phyloP scores from a whole-genome alignment of 371 early-diverging fungal species.

The Sporodiniella umbellata region DNA sequence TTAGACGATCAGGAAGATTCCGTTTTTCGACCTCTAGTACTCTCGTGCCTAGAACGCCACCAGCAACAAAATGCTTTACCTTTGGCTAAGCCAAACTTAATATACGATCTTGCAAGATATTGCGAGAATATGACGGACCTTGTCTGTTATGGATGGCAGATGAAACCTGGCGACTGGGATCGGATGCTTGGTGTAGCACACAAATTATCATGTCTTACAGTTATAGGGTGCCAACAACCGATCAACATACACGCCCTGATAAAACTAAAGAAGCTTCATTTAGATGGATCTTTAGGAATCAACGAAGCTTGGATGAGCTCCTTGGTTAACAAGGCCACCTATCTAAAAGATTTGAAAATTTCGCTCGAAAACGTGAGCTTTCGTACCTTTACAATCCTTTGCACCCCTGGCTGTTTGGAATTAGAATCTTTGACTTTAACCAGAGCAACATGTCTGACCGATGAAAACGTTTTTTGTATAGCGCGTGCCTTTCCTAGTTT shows the following conservation, averaged over 20 bases:
- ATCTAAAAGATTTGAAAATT: conserved; percentile 18
- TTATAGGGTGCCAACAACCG: conserved; percentile 24
- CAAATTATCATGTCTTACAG: conserved; percentile 9
- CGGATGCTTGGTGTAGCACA: conserved; percentile 6
- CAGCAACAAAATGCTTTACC: not conserved
- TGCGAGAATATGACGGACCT: conserved; percentile 34
- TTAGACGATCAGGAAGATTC: conserved; percentile 11
- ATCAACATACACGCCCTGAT: too few relatives aligned
- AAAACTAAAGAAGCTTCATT: not conserved
- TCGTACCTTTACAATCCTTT: conserved; percentile 10
- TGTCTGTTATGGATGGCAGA: conserved; percentile 37
- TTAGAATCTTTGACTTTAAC: conserved; percentile 21
- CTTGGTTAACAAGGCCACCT: conserved; percentile 8
- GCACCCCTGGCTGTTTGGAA: conserved; percentile 6
- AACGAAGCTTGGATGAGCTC: conserved; percentile 7
- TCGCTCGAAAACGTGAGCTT: conserved; percentile 11
- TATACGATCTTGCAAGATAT: conserved; percentile 9
- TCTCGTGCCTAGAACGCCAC: conserved; percentile 19
- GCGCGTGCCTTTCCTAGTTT: conserved; percentile 20
- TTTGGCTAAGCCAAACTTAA: conserved; percentile 16
- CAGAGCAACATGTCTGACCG: conserved; percentile 9
- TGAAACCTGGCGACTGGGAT: conserved; percentile 22
- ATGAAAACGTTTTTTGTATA: conserved; percentile 7
- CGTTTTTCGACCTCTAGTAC: conserved; percentile 18
- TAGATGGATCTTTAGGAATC: conserved; percentile 28